Evolutionary conservation across 2,329 filamentous ascomycete genomes (phyloP), one percentile per base, ranked within the genome.

Genomic region (Cladosporium cucumerinum): DNA sequence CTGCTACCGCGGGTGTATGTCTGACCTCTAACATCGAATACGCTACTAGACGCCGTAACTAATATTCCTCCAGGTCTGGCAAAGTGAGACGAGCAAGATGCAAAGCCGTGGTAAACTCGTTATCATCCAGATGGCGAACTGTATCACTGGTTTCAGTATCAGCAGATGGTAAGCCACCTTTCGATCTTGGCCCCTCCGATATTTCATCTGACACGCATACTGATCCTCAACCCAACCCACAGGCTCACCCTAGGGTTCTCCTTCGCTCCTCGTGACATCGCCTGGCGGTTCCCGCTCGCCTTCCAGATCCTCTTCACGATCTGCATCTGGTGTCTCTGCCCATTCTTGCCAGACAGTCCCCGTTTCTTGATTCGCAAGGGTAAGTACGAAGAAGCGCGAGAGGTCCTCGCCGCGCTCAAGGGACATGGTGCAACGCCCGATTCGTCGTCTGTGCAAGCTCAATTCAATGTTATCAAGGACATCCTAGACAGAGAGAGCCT

Each of bases 231-330:
- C 8, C 36, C 16, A 43, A 52, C 28, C 36, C 28, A n/a, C 21
- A 51, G 61, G 54, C 74, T 82, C 66, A 80, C 83, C 57, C 80
- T 82, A 57, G 82, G 79, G 21, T 70, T 73, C 63, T 71, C 71
- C 12, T 73, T 72, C 54, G 66, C 81, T 51, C 79, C 80, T 3
- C 78, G 65, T 61, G 76, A 78, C n/a, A 76, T 82, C 18, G 75
- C 81, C 30, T 86, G 84, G 84, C 78, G 84, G 51, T 82, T 86
- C 66, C 83, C 84, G 0, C 78, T 86, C 5, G 71, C 71, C 3
- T 83, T 86, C 70, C 84, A 86, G 71, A 82, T 84, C 68, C 72
- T 84, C 66, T 86, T 86, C 67, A 83, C 83, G 0, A 62, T 81
- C 3, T 74, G 83, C 43, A 84, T 76, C 55, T 73, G 70, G 57